Evolutionary conservation across 2,329 filamentous ascomycete genomes (phyloP), one percentile per base, ranked within the genome.

Genomic region (Sclerotinia glacialis): DNA sequence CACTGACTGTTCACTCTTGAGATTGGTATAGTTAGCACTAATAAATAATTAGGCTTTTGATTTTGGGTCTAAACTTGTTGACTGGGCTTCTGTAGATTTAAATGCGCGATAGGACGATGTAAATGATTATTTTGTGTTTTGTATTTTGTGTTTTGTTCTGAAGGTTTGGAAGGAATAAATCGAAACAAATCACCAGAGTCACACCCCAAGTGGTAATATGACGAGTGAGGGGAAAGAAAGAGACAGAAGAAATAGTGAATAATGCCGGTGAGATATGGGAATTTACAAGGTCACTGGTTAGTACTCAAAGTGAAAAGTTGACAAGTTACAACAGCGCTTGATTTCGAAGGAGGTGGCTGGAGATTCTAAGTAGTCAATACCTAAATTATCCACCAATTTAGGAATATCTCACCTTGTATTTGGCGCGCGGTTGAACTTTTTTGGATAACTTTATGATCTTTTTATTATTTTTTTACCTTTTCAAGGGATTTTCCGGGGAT

Each of bases 251-350:
- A 42, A 34, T 60, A 65, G 53, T 65, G 63, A 60, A 59, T 65
- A 60, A 59, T 65, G 52, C 59, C 63, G 63, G 63, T 65, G 63
- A 65, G 63, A 65, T 59, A 11, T 54, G 21, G 6, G 5, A 14
- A 58, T 26, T 28, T 44, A 65, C 63, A 65, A 42, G 62, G 62
- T 53, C 26, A 46, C n/a, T n/a, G 34, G 6, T 31, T 46, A 18
- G 18, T 44, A 46, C 5, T 21, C 31, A 59, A 59, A 31, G 26
- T 6, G 26, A 46, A 44, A 31, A 59, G 40, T n/a, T 52, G 34
- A 26, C 21, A 16, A 56, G n/a, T 40, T 56, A 42, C 53, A 40
- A 56, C 53, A 26, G 53, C 34, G 34, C 34, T 26, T 56, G 53
- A 42, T 28, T 58, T 14, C 23, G 54, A 58, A 44, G 37, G 54